phyloP scores from a whole-genome alignment of 2,329 filamentous ascomycete species.

The Xenoacremonium recifei region DNA sequence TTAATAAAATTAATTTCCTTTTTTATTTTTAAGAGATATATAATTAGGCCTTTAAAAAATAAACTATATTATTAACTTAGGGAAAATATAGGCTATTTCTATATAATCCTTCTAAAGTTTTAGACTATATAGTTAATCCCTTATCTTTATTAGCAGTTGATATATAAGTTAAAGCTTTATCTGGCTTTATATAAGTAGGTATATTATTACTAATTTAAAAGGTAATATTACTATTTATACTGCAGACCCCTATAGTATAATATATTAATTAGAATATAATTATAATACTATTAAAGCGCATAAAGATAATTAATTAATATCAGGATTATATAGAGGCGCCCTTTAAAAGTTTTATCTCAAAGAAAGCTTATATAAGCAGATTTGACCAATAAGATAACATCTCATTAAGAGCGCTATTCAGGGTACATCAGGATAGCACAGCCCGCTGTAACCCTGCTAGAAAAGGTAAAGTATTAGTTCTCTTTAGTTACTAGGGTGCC shows the following conservation, averaged over 20 bases:
- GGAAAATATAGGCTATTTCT: background rate
- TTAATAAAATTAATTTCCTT: slow-evolving; percentile 4
- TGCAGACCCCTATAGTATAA: too few relatives aligned
- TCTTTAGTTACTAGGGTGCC: background rate
- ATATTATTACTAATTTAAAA: background rate
- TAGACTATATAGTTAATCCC: background rate
- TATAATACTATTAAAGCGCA: too few relatives aligned
- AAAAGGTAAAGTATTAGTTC: background rate
- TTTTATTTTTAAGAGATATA: slow-evolving; percentile 1
- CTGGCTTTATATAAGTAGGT: background rate
- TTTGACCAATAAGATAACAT: background rate
- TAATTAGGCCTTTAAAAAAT: slow-evolving; percentile 2
- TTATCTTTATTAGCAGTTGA: background rate
- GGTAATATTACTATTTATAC: background rate
- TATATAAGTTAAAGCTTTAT: slow-evolving; percentile 1
- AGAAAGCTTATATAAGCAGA: too few relatives aligned
- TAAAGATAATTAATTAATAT: too few relatives aligned
- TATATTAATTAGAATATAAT: too few relatives aligned
- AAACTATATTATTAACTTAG: background rate
- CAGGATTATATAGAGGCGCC: too few relatives aligned
- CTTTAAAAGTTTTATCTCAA: too few relatives aligned
- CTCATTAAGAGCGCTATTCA: background rate
- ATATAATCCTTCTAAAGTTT: background rate
- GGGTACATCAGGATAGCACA: too few relatives aligned
- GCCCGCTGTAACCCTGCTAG: too few relatives aligned